These are phyloP conservation scores for Populus trichocarpa DNA, from an alignment of 441 rosid species.

Conservation along the genomic window DNA sequence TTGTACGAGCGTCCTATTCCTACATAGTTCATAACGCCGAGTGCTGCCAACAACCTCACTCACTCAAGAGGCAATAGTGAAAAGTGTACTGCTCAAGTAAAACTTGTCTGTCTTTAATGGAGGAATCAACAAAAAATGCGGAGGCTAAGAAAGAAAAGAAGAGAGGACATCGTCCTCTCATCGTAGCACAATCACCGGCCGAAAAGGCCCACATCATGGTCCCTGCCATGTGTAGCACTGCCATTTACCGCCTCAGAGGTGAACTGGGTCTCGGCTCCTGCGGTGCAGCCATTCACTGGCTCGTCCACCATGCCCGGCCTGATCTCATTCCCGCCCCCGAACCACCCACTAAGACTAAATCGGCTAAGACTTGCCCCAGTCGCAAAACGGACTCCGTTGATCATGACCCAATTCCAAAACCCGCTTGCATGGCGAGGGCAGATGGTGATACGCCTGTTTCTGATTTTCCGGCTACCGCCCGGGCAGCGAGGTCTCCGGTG, in stretches of 20 bases:
- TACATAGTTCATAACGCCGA: background rate
- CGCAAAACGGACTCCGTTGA: background rate
- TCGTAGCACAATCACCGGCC: background rate
- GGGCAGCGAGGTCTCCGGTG: background rate
- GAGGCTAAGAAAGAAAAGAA: background rate
- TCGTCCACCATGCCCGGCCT: conserved; percentile 16
- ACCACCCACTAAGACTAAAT: background rate
- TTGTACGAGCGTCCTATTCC: background rate
- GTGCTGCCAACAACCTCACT: background rate
- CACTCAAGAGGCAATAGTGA: background rate
- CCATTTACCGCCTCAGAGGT: conserved; percentile 2
- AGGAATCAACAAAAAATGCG: background rate
- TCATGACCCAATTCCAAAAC: background rate
- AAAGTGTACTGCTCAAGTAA: background rate
- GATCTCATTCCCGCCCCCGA: conserved; percentile 2
- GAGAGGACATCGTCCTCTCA: background rate
- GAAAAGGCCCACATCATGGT: conserved; percentile 1
- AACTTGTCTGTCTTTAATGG: background rate
- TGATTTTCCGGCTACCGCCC: background rate
- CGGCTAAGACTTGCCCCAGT: background rate
- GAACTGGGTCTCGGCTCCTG: conserved; percentile 15
- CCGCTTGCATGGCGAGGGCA: conserved; percentile 5
- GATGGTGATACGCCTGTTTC: background rate
- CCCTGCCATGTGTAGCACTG: background rate
- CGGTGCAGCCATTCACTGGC: conserved; percentile 13